Evolutionary conservation across 257 asterid genomes (phyloP).

Genomic region (Primulina tabacum): DNA sequence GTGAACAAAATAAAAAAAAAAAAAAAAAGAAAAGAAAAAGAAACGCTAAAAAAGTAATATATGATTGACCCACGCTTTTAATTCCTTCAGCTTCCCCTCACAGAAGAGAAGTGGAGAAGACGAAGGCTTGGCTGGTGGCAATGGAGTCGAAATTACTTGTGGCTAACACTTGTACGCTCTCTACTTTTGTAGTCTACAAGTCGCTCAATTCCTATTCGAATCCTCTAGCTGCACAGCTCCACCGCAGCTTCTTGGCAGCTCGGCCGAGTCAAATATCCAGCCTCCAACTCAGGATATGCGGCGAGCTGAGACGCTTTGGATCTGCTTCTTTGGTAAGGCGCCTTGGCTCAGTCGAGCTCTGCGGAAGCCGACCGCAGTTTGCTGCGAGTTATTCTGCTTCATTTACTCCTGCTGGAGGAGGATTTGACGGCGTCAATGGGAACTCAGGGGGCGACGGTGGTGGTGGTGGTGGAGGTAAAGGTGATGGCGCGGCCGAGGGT

Average conservation of each 20-base stretch:
- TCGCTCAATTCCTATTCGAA: conserved; percentile 28
- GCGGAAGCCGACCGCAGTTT: conserved; percentile 37
- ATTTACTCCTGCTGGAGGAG: conserved; percentile 72
- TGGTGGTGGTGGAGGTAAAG: conserved; percentile 40
- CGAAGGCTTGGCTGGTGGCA: background rate
- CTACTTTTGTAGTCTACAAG: conserved; percentile 27
- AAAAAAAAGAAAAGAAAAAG: too few species aligned
- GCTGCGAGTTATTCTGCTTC: conserved; percentile 54
- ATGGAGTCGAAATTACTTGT: conserved; percentile 42
- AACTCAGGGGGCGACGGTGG: conserved; percentile 52
- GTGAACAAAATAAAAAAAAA: too few species aligned
- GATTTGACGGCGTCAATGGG: conserved; percentile 53
- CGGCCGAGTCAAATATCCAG: conserved; percentile 31
- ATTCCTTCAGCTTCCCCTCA: background rate
- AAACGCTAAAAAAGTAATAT: too few species aligned
- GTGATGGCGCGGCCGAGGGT: conserved; percentile 50
- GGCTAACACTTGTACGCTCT: conserved; percentile 23
- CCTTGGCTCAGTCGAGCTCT: conserved; percentile 25
- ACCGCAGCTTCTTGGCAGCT: conserved; percentile 30
- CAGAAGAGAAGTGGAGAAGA: background rate
- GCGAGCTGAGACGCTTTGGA: conserved; percentile 33
- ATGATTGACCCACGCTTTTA: background rate
- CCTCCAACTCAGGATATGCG: conserved; percentile 28
- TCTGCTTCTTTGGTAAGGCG: conserved; percentile 30
- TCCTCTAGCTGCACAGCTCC: conserved; percentile 28